Evolutionary conservation across 2,329 filamentous ascomycete genomes (phyloP).

Genomic region (Exophiala sp.): DNA sequence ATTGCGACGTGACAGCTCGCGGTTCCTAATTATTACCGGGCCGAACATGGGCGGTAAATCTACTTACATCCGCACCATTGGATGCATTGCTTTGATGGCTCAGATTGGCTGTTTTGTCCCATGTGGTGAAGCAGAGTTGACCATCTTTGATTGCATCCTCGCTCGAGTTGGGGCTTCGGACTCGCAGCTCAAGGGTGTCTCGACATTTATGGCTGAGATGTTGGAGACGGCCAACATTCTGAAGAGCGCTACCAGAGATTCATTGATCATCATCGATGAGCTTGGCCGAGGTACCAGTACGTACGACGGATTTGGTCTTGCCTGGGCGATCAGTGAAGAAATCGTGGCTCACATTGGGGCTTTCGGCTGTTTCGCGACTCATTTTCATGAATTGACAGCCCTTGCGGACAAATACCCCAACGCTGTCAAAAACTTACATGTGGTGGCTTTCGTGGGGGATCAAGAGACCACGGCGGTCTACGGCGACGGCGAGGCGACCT

Average conservation of each 20-base stretch:
- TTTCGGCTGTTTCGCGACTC: constrained; percentile 91
- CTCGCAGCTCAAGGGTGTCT: constrained; percentile 94
- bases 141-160: constrained; percentile 94
- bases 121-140: constrained; percentile 81
- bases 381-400: constrained; percentile 96
- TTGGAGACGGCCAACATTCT: constrained; percentile 97
- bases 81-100: constrained; percentile 94
- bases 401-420: constrained; percentile 72
- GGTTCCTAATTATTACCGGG: constrained; percentile 93
- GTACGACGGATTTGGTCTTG: constrained; percentile 97
- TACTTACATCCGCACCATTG: constrained; percentile 95
- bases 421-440: constrained; percentile 87
- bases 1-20: constrained; percentile 68
- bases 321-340: constrained; percentile 97
- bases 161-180: constrained; percentile 93
- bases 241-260: constrained; percentile 91
- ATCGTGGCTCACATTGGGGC: constrained; percentile 93
- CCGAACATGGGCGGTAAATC: constrained; percentile 99
- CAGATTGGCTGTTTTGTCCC: constrained; percentile 96
- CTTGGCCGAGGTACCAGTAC: constrained; percentile 94
- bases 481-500: constrained; percentile 33
- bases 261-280: constrained; percentile 97
- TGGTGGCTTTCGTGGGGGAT: constrained; percentile 79
- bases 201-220: constrained; percentile 99
- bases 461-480: constrained; percentile 33